A percentile compares a stretch with the other conserved stretches of the same genome.
phyloP scores from a whole-genome alignment of 2,329 filamentous ascomycete species.

The Arachnomyces sp. region DNA sequence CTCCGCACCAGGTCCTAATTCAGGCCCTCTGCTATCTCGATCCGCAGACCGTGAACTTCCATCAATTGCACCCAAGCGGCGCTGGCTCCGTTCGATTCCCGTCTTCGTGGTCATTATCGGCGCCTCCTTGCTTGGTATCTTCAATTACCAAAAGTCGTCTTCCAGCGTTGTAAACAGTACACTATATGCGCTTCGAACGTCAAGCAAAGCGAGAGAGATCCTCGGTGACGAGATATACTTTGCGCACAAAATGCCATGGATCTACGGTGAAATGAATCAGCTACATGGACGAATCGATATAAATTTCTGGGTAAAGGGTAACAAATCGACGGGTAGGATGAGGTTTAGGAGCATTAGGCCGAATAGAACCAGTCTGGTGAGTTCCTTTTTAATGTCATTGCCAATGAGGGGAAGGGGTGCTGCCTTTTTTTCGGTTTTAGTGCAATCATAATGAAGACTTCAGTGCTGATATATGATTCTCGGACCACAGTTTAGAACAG shows the following conservation, averaged over 20 bases:
- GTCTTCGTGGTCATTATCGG: conserved; percentile 69
- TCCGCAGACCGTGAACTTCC: conserved; percentile 48
- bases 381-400: conserved; percentile 20
- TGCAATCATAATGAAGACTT: conserved; percentile 35
- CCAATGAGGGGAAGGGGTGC: background rate
- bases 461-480: conserved; percentile 3
- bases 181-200: conserved; percentile 84
- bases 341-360: conserved; percentile 70
- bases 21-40: conserved; percentile 46
- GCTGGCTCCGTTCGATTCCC: conserved; percentile 68
- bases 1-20: conserved; percentile 43
- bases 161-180: conserved; percentile 79
- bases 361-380: conserved; percentile 52
- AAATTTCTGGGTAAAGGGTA: conserved; percentile 76
- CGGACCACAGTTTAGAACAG: conserved; percentile 63
- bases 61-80: conserved; percentile 39
- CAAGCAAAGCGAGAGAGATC: conserved; percentile 61
- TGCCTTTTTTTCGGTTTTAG: conserved; percentile 6
- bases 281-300: conserved; percentile 87
- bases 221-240: conserved; percentile 87
- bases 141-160: conserved; percentile 98
- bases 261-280: conserved; percentile 83
- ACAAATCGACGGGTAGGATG: conserved; percentile 62
- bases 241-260: conserved; percentile 71
- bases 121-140: conserved; percentile 72